phyloP scores from a whole-genome alignment of 106 monocot genomes.

The Dendrobium catenatum region DNA sequence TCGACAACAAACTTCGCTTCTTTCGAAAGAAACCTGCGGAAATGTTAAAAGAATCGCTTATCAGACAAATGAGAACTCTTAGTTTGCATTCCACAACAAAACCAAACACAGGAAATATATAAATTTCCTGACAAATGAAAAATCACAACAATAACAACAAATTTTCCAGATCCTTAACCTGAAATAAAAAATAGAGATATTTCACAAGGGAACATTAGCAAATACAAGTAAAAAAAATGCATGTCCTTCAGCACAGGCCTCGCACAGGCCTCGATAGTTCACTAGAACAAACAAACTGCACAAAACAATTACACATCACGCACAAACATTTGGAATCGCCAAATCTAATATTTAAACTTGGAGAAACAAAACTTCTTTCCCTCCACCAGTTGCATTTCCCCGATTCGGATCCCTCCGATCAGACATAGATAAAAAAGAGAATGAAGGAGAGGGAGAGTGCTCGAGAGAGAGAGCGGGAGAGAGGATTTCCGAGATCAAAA shows the following conservation, averaged over 20 bases:
- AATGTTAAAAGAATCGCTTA: not conserved
- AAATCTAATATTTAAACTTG: not conserved
- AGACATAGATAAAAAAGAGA: not conserved
- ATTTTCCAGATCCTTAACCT: not conserved
- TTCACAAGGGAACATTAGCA: not conserved
- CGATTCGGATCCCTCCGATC: not conserved
- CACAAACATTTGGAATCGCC: not conserved
- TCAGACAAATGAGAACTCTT: not conserved
- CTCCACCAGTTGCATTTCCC: not conserved
- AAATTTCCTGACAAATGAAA: not conserved
- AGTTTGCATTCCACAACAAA: not conserved
- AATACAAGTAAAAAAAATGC: not conserved
- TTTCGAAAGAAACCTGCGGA: conserved; percentile 1
- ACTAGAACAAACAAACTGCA: not conserved
- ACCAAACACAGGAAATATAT: not conserved
- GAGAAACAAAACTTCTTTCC: not conserved
- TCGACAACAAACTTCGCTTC: not conserved
- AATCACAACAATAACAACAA: not conserved
- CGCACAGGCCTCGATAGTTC: not conserved
- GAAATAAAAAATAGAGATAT: not conserved
- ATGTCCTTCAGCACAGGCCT: not conserved
- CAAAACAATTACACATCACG: not conserved
- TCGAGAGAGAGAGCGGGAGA: not conserved
- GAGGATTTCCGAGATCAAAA: not conserved
- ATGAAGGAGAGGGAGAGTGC: too few species aligned